Percentiles rank a stretch among this genome's conserved stretches.
phyloP scores from a whole-genome alignment of 768 basidiomycete genomes.

The Termitomyces sp. region DNA sequence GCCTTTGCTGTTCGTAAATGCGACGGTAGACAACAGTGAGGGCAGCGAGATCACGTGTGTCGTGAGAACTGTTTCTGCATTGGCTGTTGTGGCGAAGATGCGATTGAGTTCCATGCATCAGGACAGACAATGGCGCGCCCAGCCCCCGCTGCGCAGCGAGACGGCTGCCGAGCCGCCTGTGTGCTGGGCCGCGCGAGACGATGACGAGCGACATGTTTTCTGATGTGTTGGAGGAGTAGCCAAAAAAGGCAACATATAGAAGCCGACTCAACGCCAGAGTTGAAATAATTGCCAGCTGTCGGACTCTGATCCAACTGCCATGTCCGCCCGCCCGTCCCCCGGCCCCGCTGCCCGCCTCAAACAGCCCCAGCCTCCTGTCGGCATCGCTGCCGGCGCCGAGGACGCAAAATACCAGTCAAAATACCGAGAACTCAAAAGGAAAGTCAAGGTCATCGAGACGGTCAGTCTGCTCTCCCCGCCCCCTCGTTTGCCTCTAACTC shows the following conservation, averaged over 20 bases:
- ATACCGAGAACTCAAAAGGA: slow-evolving; percentile 84
- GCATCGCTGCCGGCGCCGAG: slow-evolving; percentile 75
- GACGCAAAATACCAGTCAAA: slow-evolving; percentile 85
- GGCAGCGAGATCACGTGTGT: not conserved
- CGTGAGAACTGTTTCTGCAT: not conserved
- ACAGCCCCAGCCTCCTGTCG: slow-evolving; percentile 45
- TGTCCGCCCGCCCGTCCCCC: slow-evolving; percentile 63
- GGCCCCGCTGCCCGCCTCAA: slow-evolving; percentile 42
- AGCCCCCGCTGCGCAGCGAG: too few species aligned
- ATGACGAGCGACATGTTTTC: not conserved
- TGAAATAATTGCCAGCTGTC: slow-evolving; percentile 32
- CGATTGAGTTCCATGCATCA: not conserved
- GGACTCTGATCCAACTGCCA: slow-evolving; percentile 40
- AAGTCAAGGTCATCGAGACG: slow-evolving; percentile 81
- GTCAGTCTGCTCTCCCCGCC: slow-evolving; percentile 37
- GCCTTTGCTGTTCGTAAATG: too few species aligned
- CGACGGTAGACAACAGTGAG: not conserved
- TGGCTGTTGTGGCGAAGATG: slow-evolving; percentile 4
- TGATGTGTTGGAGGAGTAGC: slow-evolving; percentile 15
- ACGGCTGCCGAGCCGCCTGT: not conserved
- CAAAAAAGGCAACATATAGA: slow-evolving; percentile 35
- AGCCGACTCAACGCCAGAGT: slow-evolving; percentile 28
- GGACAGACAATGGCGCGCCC: not conserved
- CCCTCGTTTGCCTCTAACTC: slow-evolving; percentile 12
- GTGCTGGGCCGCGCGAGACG: not conserved